phyloP scores from a whole-genome alignment of 495 filamentous ascomycete genomes.

The Daldinia caldariorum region DNA sequence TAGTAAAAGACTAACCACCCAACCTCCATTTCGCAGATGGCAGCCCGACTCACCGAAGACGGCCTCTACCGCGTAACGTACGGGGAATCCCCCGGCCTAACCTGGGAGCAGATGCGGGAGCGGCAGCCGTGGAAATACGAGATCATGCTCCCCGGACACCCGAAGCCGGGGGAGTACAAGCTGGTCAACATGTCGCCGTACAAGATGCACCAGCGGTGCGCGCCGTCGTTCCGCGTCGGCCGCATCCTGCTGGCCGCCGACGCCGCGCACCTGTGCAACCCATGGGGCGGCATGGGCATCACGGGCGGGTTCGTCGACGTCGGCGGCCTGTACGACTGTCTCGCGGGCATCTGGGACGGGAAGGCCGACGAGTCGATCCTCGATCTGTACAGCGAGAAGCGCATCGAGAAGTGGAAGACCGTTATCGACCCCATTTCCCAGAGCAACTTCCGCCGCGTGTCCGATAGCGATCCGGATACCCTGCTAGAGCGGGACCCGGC shows the following conservation, averaged over 20 bases:
- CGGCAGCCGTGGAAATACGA: conserved; percentile 65
- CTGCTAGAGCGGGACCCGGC: conserved; percentile 52
- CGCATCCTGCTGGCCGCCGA: conserved; percentile 68
- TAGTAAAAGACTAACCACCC: conserved; percentile 16
- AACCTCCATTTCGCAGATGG: conserved; percentile 56
- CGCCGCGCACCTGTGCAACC: conserved; percentile 68
- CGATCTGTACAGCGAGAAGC: conserved; percentile 65
- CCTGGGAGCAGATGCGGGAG: conserved; percentile 61
- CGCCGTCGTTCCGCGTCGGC: conserved; percentile 64
- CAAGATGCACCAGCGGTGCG: conserved; percentile 70
- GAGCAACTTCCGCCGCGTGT: conserved; percentile 60
- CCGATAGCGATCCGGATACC: conserved; percentile 50
- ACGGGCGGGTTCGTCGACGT: conserved; percentile 70
- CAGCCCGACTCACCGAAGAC: conserved; percentile 65
- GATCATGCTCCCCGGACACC: conserved; percentile 66
- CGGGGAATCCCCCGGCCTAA: conserved; percentile 62
- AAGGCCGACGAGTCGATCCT: conserved; percentile 66
- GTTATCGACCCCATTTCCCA: conserved; percentile 67
- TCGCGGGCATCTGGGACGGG: conserved; percentile 65
- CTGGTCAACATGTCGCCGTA: conserved; percentile 66
- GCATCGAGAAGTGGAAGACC: conserved; percentile 64
- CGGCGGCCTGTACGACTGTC: conserved; percentile 65
- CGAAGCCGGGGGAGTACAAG: conserved; percentile 66
- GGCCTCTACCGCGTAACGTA: conserved; percentile 70
- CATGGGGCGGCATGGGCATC: conserved; percentile 68